These are phyloP conservation scores for Cunninghamia lanceolata DNA, from an alignment of 75 land plant species.

Conservation along the genomic window DNA sequence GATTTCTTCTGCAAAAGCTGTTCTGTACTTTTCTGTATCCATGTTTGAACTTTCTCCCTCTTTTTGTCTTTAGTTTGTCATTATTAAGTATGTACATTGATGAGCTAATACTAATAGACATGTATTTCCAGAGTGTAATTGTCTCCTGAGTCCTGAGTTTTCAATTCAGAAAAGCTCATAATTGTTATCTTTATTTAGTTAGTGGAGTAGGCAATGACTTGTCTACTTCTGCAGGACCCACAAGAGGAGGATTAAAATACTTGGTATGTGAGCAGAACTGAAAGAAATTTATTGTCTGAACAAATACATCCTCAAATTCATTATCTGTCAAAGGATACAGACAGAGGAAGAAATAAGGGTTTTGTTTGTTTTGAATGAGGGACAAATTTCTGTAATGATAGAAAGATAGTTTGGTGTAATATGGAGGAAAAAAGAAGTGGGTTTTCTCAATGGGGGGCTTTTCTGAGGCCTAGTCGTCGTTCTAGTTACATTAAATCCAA, in stretches of 20 bases:
- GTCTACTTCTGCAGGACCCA: neutral
- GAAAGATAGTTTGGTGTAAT: neutral
- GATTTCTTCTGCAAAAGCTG: neutral
- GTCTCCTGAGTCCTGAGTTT: neutral
- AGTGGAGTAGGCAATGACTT: neutral
- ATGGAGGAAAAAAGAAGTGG: neutral
- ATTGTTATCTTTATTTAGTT: neutral
- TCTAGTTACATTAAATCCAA: neutral
- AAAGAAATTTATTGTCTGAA: neutral
- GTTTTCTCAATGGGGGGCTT: neutral
- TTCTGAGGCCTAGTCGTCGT: neutral
- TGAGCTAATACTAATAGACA: neutral
- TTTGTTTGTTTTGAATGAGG: neutral
- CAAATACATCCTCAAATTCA: neutral
- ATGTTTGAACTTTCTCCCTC: neutral
- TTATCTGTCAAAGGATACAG: neutral
- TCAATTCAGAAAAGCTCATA: neutral
- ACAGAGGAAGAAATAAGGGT: neutral
- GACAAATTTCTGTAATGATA: neutral
- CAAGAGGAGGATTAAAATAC: neutral
- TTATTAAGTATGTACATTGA: neutral
- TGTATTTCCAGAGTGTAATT: neutral
- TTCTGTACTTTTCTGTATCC: neutral
- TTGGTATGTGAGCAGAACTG: neutral
- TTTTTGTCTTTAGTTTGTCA: neutral